Conservation (phyloP, 495 filamentous ascomycete species). For the Aspergillus biplanus region DNA sequence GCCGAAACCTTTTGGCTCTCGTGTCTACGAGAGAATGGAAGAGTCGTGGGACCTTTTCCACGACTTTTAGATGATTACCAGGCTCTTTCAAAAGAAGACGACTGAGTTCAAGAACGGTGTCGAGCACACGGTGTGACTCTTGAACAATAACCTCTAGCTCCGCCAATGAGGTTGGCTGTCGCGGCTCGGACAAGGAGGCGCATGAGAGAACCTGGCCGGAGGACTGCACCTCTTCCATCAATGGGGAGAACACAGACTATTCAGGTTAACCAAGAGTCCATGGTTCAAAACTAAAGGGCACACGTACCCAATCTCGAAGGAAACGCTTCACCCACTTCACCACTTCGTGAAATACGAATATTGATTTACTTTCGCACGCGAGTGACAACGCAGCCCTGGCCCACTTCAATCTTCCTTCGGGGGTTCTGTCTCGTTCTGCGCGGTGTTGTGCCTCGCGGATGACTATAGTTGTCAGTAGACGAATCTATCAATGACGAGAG, state of each 20-base stretch:
- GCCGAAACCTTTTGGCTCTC: not conserved
- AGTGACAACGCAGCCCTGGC: not conserved
- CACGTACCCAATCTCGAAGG: not conserved
- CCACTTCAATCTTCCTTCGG: not conserved
- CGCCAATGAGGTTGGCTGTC: not conserved
- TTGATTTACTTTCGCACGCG: not conserved
- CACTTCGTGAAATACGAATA: not conserved
- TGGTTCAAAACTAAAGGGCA: not conserved
- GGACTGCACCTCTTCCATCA: not conserved
- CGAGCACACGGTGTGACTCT: not conserved
- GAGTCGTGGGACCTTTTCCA: not conserved
- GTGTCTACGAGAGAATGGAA: not conserved
- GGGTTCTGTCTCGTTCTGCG: not conserved
- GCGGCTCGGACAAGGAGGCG: not conserved
- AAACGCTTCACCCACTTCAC: not conserved
- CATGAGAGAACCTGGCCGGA: not conserved
- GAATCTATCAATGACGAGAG: not conserved
- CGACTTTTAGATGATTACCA: not conserved
- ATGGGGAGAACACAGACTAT: not conserved
- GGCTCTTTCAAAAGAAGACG: not conserved
- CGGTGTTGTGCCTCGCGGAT: not conserved
- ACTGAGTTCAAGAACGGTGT: not conserved
- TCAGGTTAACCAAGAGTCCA: not conserved
- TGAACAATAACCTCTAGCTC: not conserved
- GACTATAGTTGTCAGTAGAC: not conserved